Evolutionary conservation across 2,329 filamentous ascomycete species (phyloP).

Genomic region (Fusarium tricinctum): DNA sequence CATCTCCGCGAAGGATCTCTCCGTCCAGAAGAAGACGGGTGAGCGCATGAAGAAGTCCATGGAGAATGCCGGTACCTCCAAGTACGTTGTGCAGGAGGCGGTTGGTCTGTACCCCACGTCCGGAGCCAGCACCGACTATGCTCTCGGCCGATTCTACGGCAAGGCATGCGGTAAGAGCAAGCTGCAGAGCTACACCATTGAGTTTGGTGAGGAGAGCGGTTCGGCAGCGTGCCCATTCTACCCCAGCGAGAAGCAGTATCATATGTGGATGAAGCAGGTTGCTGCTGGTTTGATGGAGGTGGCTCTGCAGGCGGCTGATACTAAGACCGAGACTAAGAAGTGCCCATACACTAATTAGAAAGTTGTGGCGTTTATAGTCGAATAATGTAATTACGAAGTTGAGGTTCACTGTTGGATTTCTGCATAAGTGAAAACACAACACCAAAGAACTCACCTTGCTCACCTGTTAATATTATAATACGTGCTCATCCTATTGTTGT

Average conservation of each 20-base stretch:
- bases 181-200: conserved; percentile 61
- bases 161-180: conserved; percentile 53
- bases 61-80: conserved; percentile 55
- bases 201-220: conserved; percentile 58
- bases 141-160: conserved; percentile 60
- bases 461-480: background rate
- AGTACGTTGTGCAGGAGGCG: conserved; percentile 57
- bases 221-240: conserved; percentile 59
- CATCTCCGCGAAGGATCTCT: conserved; percentile 56
- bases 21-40: conserved; percentile 52
- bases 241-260: conserved; percentile 59
- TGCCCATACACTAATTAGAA: conserved; percentile 30
- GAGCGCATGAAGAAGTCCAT: conserved; percentile 57
- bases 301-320: conserved; percentile 51
- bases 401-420: background rate
- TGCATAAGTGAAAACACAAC: background rate
- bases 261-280: conserved; percentile 60
- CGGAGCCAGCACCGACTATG: conserved; percentile 63
- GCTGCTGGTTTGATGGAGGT: conserved; percentile 65
- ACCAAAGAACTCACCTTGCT: background rate
- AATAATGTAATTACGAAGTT: conserved; percentile 16
- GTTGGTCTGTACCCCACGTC: conserved; percentile 62
- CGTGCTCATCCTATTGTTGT: background rate
- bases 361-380: conserved; percentile 6
- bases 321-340: conserved; percentile 31